Base-by-base conservation (phyloP, 139 green algal genomes). In the Chlamydomonas sp. region DNA sequence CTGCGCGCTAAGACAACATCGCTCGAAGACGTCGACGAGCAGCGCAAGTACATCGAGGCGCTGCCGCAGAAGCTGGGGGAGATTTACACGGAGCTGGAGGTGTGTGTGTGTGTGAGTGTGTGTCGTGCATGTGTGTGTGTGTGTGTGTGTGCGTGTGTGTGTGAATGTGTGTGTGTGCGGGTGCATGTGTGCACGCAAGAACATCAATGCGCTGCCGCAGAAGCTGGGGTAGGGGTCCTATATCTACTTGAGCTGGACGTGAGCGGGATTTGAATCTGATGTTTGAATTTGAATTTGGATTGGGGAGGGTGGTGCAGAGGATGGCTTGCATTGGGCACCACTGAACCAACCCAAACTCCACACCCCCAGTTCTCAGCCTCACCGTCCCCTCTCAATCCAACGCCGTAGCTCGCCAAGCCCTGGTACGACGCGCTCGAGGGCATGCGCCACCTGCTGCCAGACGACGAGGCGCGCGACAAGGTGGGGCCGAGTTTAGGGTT, bases 1-100 rank as follows among this genome's bases (percentile, higher is more conserved):
- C 75, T 87, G 38, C 71, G 75, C 3, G 26, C 71, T 59, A 88
- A 86, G 74, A 72, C 81, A 1, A 70, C 28, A 39, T 84, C 61
- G 59, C 78, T 89, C 36, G 89, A 95, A 75, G 86, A 91, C 10
- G 88, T 95, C 35, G 83, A 89, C 60, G 67, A 74, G 58, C 76
- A 85, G 75, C 78, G 87, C n/a, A 84, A 83, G 70, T 88, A 76
- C 76, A 90, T 90, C 29, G 84, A 88, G 16, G 26, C 63, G 24
- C 61, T 93, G 43, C 84, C 85, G 29, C 73, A 74, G 39, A 85
- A 79, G 61, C 71, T 91, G 2, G n/a, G 30, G 16, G 74, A 88
- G 31, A 67, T 93, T 13, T 70, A 77, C 67, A 75, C 64, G 6
- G 79, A 88, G 29, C 73, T 91, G 16, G n/a, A n/a, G n/a, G n/a